phyloP scores from a whole-genome alignment of 2,329 filamentous ascomycete genomes.

The Claviceps purpurea region DNA sequence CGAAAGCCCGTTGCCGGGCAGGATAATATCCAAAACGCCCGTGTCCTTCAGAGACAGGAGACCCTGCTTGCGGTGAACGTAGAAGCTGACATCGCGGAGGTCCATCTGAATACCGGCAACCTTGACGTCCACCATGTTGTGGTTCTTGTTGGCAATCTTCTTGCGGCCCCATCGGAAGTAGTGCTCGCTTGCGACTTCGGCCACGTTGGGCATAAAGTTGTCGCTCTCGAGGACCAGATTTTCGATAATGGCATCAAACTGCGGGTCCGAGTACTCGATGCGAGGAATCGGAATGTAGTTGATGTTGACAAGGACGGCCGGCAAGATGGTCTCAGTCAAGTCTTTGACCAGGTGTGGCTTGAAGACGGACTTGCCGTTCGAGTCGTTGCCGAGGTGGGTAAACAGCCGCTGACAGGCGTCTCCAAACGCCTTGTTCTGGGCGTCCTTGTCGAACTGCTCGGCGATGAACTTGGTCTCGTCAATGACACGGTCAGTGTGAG shows the following conservation, averaged over 20 bases:
- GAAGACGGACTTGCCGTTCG: conserved; percentile 72
- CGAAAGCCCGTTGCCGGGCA: conserved; percentile 76
- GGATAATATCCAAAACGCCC: conserved; percentile 76
- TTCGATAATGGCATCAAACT: conserved; percentile 80
- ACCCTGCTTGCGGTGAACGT: conserved; percentile 87
- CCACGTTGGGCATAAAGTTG: conserved; percentile 86
- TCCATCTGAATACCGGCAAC: conserved; percentile 90
- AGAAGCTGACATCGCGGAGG: conserved; percentile 79
- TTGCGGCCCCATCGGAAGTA: conserved; percentile 93
- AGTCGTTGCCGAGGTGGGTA: conserved; percentile 72
- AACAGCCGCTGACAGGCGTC: conserved; percentile 72
- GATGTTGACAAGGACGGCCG: conserved; percentile 66
- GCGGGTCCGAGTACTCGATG: conserved; percentile 78
- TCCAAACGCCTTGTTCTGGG: conserved; percentile 72
- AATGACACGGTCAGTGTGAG: conserved; percentile 71
- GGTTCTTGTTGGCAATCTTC: conserved; percentile 65
- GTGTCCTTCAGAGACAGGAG: conserved; percentile 81
- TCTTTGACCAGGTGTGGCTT: conserved; percentile 91
- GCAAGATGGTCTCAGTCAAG: conserved; percentile 73
- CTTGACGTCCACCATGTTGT: conserved; percentile 71
- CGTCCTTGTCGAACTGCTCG: conserved; percentile 79
- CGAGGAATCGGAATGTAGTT: conserved; percentile 87
- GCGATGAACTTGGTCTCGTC: conserved; percentile 85
- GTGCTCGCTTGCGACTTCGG: conserved; percentile 84
- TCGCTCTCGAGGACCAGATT: conserved; percentile 92